Conservation (phyloP, 306 rosid species). For the cucumber (Cucumis sativus) region Cucumber_9930_V3 NC_026660.2:23335001-23335500, state of each 20-base stretch:
- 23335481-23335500: no score
- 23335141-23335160: no score
- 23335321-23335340: slow-evolving; percentile 81
- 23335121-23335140: no score
- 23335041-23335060: slow-evolving; percentile 44
- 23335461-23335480: no score
- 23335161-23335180: no score
- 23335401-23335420: slow-evolving; percentile 58
- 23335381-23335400: slow-evolving; percentile 18
- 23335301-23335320: slow-evolving; percentile 67
- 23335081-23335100: slow-evolving; percentile 38
- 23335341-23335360: slow-evolving; percentile 57
- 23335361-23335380: slow-evolving; percentile 16
- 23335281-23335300: slow-evolving; percentile 66
- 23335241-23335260: slow-evolving; percentile 88
- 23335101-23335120: no score
- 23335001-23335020: slow-evolving; percentile 51
- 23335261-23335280: slow-evolving; percentile 69
- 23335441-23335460: no score
- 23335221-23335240: slow-evolving; percentile 64
- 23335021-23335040: slow-evolving; percentile 50
- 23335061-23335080: slow-evolving; percentile 48
- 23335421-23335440: no score
- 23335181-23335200: no score
- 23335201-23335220: slow-evolving; percentile 33